Percentiles rank a stretch among this genome's conserved stretches.
phyloP scores from a whole-genome alignment of 2,329 filamentous ascomycete genomes.

The Capronia epimyces region DNA sequence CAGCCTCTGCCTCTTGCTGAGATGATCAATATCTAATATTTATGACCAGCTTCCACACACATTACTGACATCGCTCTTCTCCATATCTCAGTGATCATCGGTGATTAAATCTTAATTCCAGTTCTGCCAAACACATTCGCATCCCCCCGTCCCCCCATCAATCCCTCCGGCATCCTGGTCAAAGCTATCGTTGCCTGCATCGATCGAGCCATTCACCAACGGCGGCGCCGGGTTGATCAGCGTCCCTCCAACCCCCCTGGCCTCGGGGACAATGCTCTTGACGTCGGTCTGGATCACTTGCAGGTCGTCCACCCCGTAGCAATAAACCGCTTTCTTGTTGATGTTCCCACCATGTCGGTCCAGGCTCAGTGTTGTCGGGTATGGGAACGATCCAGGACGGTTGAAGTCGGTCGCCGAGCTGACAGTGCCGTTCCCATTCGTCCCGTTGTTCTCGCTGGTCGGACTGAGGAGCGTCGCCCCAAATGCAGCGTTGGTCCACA shows the following conservation, averaged over 20 bases:
- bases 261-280: slow-evolving; percentile 48
- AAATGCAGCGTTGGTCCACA: slow-evolving; percentile 52
- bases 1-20: too few relatives aligned
- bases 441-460: slow-evolving; percentile 18
- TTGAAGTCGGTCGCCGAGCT: slow-evolving; percentile 44
- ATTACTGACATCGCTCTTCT: too few relatives aligned
- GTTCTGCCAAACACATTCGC: slow-evolving; percentile 57
- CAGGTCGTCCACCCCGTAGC: slow-evolving; percentile 51
- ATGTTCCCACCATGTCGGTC: slow-evolving; percentile 56
- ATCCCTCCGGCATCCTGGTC: slow-evolving; percentile 42
- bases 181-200: slow-evolving; percentile 12
- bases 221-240: slow-evolving; percentile 49
- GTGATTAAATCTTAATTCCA: slow-evolving; percentile 36
- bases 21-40: too few relatives aligned
- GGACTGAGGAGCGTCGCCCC: slow-evolving; percentile 29
- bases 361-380: slow-evolving; percentile 55
- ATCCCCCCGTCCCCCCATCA: slow-evolving; percentile 57
- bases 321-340: slow-evolving; percentile 54
- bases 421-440: slow-evolving; percentile 19
- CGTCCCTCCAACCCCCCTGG: slow-evolving; percentile 47
- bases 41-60: too few relatives aligned
- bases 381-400: slow-evolving; percentile 55
- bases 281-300: slow-evolving; percentile 43
- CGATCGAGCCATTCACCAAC: slow-evolving; percentile 35
- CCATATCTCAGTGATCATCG: too few relatives aligned